Evolutionary conservation across 2,329 filamentous ascomycete species (phyloP), one percentile per base, ranked within the genome.

Genomic region (Hymenoscyphus salicellus): DNA sequence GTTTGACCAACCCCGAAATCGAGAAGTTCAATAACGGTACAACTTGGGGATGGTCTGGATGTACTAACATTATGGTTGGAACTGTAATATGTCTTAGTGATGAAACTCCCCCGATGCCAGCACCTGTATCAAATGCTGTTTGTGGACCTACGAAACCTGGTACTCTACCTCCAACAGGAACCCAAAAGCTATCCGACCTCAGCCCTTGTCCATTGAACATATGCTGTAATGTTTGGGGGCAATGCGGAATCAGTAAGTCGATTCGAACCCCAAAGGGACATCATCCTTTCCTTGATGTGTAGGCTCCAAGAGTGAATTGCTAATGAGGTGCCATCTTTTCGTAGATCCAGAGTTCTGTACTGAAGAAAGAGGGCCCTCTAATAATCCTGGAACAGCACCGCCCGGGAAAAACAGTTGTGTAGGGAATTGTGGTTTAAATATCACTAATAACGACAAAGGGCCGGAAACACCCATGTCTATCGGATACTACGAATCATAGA

Each of bases 121-220:
- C 76, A 1, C 63, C 73, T 1, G 66, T 79, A 1, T 32, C 71
- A 0, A 76, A 78, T 57, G 78, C 78, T 14, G 66, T 76, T 0
- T 83, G 83, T 69, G 82, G 83, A 0, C 83, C 82, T 0, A 75
- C 78, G 55, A 74, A 78, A 0, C 75, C 76, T 4, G 78, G 79
- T 0, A 81, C 80, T 0, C 58, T 68, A 10, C 57, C 79, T 0
- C 17, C 70, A 0, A 69, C 73, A 14, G 77, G 74, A n/a, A 75
- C 69, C 0, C 17, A 69, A 16, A 70, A 74, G 20, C 55, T 82
- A 3, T 66, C 73, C 0, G 68, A 72, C 8, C 70, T 84, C 5
- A 84, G 83, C 65, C 79, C 77, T 0, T 84, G 82, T 65, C 79
- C 79, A 0, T 72, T 82, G 0, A 71, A 69, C 55, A 30, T 30